These are phyloP conservation scores for Yarrowia galli DNA, from an alignment of 1,139 yeast genomes.

Conservation along the genomic window DNA sequence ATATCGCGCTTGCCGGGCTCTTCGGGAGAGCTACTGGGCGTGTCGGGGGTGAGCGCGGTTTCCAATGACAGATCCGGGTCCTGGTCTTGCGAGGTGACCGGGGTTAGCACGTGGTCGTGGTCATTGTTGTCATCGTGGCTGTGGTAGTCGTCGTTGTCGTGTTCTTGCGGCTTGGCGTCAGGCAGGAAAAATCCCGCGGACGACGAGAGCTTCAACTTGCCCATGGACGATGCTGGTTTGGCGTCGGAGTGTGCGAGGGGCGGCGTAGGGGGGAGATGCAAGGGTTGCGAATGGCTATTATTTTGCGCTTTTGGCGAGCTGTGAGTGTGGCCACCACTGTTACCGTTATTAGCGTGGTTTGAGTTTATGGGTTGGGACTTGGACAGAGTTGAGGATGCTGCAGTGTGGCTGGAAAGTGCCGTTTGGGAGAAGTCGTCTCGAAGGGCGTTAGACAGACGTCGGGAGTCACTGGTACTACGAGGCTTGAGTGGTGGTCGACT, in stretches of 20 bases:
- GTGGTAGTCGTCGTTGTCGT: slow-evolving; percentile 22
- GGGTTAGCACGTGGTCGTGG: slow-evolving; percentile 35
- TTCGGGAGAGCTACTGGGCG: slow-evolving; percentile 1
- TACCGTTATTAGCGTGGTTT: slow-evolving; percentile 13
- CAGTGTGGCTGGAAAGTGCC: slow-evolving; percentile 37
- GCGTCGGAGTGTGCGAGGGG: slow-evolving; percentile 23
- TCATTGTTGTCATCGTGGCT: slow-evolving; percentile 20
- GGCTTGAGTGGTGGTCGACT: slow-evolving; percentile 6
- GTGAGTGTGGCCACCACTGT: neutral
- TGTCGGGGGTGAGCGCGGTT: slow-evolving; percentile 17
- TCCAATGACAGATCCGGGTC: slow-evolving; percentile 18
- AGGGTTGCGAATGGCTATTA: neutral
- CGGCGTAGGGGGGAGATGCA: slow-evolving; percentile 32
- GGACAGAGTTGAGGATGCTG: slow-evolving; percentile 12
- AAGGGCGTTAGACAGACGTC: slow-evolving; percentile 20
- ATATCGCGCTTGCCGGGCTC: slow-evolving; percentile 32
- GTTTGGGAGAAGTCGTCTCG: slow-evolving; percentile 26
- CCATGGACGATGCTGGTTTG: slow-evolving; percentile 27
- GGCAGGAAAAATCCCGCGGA: slow-evolving; percentile 37
- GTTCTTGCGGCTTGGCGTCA: slow-evolving; percentile 10
- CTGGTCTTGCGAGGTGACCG: slow-evolving; percentile 31
- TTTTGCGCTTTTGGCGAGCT: slow-evolving; percentile 5
- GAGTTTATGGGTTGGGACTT: slow-evolving; percentile 35
- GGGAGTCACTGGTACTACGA: slow-evolving; percentile 19
- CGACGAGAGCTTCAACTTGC: slow-evolving; percentile 27